Evolutionary conservation across 1,284 basidiomycete species (phyloP), one percentile per base, ranked within the genome.

Genomic region (Sporisorium reilianum): DNA sequence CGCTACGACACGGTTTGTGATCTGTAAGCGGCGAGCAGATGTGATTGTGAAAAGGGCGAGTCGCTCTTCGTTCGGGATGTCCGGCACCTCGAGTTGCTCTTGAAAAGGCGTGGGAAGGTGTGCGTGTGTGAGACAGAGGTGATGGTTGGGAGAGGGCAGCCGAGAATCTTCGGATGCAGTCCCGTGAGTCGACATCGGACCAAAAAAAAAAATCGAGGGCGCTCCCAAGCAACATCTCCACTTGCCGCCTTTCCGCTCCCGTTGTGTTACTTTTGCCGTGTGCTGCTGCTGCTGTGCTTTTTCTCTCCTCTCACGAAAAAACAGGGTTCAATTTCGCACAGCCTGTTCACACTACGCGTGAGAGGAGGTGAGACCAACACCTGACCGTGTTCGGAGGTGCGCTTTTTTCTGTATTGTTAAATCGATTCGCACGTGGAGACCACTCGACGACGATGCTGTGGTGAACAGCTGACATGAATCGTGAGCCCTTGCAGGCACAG

Each of bases 141-240:
- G 46, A 28, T 45, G 23, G 42, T 16, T 18, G 26, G 6, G 36
- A 26, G 50, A 51, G 38, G 50, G 25, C 40, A 23, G 34, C 22
- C 9, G 36, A 42, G 28, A 32, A 28, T 41, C 26, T 53, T 42
- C 26, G 38, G 26, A 41, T 20, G 38, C 38, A 30, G 40, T 28
- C 11, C 51, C 51, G 51, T 41, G 23, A 18, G n/a, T 25, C 18
- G 26, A 30, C 38, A n/a, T n/a, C n/a, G n/a, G 51, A n/a, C 11
- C 23, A 20, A 11, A 36, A 50, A 23, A 16, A 18, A 4, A 36
- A 50, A 36, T 23, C 9, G 41, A 20, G 22, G 12, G 22, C n/a
- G 18, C 46, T 14, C 36, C 26, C 34, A 30, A 55, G 25, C 44
- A 64, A 64, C 63, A 64, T 64, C 63, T 64, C 63, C 63, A 64